Evolutionary conservation across 2,329 filamentous ascomycete genomes (phyloP).

Genomic region (Alternaria incomplexa): DNA sequence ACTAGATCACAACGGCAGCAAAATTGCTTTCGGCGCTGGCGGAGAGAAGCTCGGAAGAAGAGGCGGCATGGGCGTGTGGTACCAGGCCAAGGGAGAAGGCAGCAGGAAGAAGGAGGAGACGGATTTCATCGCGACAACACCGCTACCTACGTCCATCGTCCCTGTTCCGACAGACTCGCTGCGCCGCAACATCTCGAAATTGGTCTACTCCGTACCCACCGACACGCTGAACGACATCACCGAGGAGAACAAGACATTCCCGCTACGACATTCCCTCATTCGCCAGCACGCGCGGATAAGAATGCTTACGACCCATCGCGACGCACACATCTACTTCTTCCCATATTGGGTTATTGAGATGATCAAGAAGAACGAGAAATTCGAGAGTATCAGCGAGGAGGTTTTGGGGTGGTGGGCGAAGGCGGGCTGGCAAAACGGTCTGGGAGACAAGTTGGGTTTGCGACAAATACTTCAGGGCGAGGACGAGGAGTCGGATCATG

Average conservation of each 20-base stretch:
- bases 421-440: constrained; percentile 83
- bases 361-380: constrained; percentile 75
- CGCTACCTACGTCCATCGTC: constrained; percentile 65
- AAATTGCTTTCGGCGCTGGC: constrained; percentile 57
- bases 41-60: constrained; percentile 67
- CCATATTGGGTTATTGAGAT: constrained; percentile 91
- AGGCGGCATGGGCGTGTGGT: constrained; percentile 89
- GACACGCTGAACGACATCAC: constrained; percentile 85
- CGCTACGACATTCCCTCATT: constrained; percentile 77
- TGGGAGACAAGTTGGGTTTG: constrained; percentile 79
- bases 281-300: constrained; percentile 76
- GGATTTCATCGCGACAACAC: constrained; percentile 84
- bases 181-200: constrained; percentile 71
- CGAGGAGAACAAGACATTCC: constrained; percentile 74
- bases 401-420: constrained; percentile 96
- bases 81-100: constrained; percentile 79
- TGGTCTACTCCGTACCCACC: constrained; percentile 86
- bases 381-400: constrained; percentile 91
- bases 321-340: constrained; percentile 94
- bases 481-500: constrained; percentile 46
- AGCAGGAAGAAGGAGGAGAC: constrained; percentile 89
- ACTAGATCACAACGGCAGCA: constrained; percentile 47
- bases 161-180: constrained; percentile 69
- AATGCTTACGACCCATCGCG: constrained; percentile 82
- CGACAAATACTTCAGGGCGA: constrained; percentile 66